Percentiles rank a stretch among this genome's conserved stretches.
phyloP scores from a whole-genome alignment of 306 rosid genomes.

The Astragalus membranaceus region DNA sequence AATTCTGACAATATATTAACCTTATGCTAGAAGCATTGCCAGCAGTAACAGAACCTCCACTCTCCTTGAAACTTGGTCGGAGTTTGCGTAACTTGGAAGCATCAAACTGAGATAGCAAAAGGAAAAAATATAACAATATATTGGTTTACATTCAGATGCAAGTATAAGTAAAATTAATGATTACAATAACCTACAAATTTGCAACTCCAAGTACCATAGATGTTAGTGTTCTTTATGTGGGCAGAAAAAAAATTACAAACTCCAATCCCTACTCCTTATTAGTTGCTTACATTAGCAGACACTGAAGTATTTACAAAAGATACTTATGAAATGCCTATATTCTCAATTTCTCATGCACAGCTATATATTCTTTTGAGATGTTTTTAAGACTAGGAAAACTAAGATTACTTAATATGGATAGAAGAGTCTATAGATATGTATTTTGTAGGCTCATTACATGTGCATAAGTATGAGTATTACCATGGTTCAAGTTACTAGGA shows the following conservation, averaged over 20 bases:
- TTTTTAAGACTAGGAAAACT: not conserved
- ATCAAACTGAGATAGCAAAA: constrained; percentile 63
- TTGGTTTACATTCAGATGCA: not conserved
- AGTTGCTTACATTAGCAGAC: not conserved
- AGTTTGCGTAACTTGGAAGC: constrained; percentile 92
- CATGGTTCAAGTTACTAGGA: constrained; percentile 9
- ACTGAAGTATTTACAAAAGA: not conserved
- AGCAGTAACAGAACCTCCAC: constrained; percentile 91
- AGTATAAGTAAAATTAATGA: not conserved
- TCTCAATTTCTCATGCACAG: constrained; percentile 3
- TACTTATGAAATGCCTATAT: not conserved
- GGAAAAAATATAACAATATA: constrained; percentile 8
- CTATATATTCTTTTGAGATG: constrained; percentile 3
- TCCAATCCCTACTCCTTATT: not conserved
- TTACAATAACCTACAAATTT: not conserved
- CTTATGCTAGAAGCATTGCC: constrained; percentile 99
- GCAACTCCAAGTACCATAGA: constrained; percentile 8
- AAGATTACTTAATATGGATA: not conserved
- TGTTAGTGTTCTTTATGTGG: not conserved
- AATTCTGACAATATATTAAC: constrained; percentile 24
- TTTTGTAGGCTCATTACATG: not conserved
- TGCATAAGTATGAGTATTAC: not conserved
- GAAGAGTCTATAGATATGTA: not conserved
- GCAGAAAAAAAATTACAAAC: not conserved
- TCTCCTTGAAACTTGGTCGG: constrained; percentile 93